These are phyloP conservation scores for Clarireedia paspali DNA, from an alignment of 2,329 filamentous ascomycete genomes.

Conservation along the genomic window DNA sequence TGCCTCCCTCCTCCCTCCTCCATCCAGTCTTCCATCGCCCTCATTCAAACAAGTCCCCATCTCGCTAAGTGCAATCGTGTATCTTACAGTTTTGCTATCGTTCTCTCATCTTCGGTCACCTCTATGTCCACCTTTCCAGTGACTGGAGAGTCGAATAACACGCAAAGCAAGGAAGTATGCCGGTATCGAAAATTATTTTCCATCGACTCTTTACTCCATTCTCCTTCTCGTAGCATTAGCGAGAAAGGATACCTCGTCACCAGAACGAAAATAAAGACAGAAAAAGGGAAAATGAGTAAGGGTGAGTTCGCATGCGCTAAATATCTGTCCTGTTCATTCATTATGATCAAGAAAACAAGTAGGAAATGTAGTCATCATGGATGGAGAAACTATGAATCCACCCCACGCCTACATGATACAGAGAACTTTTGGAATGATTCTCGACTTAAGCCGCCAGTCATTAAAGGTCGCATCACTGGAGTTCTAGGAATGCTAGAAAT, in stretches of 20 bases:
- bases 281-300: background rate
- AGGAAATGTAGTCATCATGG: background rate
- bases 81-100: background rate
- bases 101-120: background rate
- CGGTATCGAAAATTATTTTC: no score
- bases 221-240: background rate
- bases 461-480: conserved; percentile 4
- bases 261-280: background rate
- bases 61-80: background rate
- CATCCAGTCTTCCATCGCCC: background rate
- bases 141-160: no score
- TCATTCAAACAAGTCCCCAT: background rate
- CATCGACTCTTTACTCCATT: background rate
- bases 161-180: no score
- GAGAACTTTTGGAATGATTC: conserved; percentile 4
- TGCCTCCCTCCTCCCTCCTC: background rate
- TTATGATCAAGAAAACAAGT: background rate
- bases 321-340: background rate
- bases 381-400: background rate
- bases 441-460: conserved; percentile 6
- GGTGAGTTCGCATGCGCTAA: background rate
- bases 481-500: background rate
- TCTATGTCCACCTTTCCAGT: no score
- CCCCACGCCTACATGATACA: background rate
- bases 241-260: background rate